phyloP scores from a whole-genome alignment of 2,329 filamentous ascomycete species.

The Zymoseptoria ardabiliae region DNA sequence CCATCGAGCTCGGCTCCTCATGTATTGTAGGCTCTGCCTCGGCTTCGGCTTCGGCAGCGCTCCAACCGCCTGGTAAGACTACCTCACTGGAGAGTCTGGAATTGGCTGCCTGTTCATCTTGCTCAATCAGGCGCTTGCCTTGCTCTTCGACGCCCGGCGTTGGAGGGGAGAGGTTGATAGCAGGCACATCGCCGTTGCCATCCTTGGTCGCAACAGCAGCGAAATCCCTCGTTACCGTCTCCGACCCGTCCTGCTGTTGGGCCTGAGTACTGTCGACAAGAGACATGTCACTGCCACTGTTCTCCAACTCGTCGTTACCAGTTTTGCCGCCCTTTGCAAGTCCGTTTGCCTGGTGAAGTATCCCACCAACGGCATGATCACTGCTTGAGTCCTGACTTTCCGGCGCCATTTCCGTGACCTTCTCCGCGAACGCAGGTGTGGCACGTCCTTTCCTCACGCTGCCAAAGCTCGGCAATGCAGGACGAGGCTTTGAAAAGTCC shows the following conservation, averaged over 20 bases:
- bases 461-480: conserved; percentile 66
- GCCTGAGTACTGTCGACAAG: neutral
- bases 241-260: neutral
- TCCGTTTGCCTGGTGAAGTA: conserved; percentile 48
- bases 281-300: conserved; percentile 39
- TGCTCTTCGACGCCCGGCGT: conserved; percentile 29
- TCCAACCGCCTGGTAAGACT: conserved; percentile 24
- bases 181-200: conserved; percentile 19
- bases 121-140: conserved; percentile 12
- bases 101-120: conserved; percentile 4
- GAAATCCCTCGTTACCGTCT: conserved; percentile 19
- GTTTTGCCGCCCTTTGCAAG: conserved; percentile 64
- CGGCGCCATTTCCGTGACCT: conserved; percentile 41
- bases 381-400: conserved; percentile 47
- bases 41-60: conserved; percentile 10
- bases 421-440: conserved; percentile 41
- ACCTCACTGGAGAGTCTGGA: conserved; percentile 19
- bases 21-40: conserved; percentile 4
- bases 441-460: conserved; percentile 49
- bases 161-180: conserved; percentile 30
- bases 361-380: conserved; percentile 52
- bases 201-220: neutral
- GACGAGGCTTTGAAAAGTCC: conserved; percentile 64
- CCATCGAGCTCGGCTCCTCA: neutral
- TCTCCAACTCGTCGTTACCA: conserved; percentile 58